Percentiles rank a stretch among this genome's conserved stretches.
phyloP scores from a whole-genome alignment of 192 early-diverging fungal genomes.

The Backusella liffmaniae region DNA sequence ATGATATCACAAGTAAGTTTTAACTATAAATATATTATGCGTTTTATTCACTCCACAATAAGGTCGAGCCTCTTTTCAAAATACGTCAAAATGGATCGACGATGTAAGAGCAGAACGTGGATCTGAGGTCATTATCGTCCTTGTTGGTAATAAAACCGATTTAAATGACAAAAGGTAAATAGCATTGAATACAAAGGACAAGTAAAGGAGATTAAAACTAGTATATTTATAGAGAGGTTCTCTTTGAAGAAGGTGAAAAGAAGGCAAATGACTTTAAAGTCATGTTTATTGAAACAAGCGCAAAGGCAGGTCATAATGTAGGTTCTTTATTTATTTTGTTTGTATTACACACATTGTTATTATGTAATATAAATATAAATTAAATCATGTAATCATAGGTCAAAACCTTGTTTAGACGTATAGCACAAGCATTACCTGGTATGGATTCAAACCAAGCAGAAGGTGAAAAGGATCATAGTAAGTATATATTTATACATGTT shows the following conservation, averaged over 20 bases:
- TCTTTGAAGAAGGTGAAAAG: constrained; percentile 97
- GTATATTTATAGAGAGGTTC: constrained; percentile 67
- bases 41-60: background rate
- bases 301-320: constrained; percentile 97
- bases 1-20: constrained; percentile 90
- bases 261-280: constrained; percentile 95
- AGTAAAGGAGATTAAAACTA: background rate
- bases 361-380: background rate
- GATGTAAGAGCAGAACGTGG: constrained; percentile 98
- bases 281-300: constrained; percentile 99
- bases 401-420: constrained; percentile 95
- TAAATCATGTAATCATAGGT: constrained; percentile 33
- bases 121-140: constrained; percentile 95
- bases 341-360: background rate
- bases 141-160: constrained; percentile 99
- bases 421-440: constrained; percentile 88
- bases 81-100: constrained; percentile 98
- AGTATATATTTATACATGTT: background rate
- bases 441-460: constrained; percentile 70
- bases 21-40: background rate
- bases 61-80: constrained; percentile 95
- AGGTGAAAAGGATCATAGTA: constrained; percentile 26
- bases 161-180: constrained; percentile 86
- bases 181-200: background rate
- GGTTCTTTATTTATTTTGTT: background rate